Evolutionary conservation across 208 protist genomes (phyloP), one percentile per base, ranked within the genome.

Genomic region (Wallacemonas collosoma): DNA sequence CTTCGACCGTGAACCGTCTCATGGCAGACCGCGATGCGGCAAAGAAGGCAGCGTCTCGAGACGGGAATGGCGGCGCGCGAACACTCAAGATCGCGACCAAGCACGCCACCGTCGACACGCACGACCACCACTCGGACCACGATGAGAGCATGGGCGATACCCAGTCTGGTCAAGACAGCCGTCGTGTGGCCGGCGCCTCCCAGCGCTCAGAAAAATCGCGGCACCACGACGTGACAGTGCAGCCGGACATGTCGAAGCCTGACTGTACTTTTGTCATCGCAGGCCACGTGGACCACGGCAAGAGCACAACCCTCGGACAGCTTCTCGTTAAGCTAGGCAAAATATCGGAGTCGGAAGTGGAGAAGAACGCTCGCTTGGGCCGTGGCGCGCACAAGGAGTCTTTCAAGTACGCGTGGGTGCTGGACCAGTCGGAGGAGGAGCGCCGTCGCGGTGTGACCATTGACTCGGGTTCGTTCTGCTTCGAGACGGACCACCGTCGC

Each of bases 401-500:
- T 17, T 98, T 98, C 87, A 97, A 98, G 74, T 99, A 98, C 68
- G 98, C 98, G n/a, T 99, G 95, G 91, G 71, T 98, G 74, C 84
- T 98, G 45, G 97, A 99, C 76, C 91, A 96, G 74, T 93, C 93
- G 14, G 96, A 98, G 81, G 95, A 95, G 65, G 96, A 99, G 85
- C 91, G 96, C 47, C 93, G 97, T 35, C 94, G 97, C 72, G 97
- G 98, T 68, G 93, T 98, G 50, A 99, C 98, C 3, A 98, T 98
- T 69, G 96, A 98, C 82, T 79, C 96, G 61, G 89, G 95, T 48
- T 88, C 94, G 11, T 93, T 90, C 70, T 91, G 88, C 71, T 99
- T 99, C 73, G 86, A 96, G 76, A 98, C 98, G 14, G 75, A 75
- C 57, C 94, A 94, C 73, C 88, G 92, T 48, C 86, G 86, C 38